Percentiles rank a stretch among this genome's conserved stretches.
phyloP scores from a whole-genome alignment of 106 monocot species.

The Ottelia alismoides region DNA sequence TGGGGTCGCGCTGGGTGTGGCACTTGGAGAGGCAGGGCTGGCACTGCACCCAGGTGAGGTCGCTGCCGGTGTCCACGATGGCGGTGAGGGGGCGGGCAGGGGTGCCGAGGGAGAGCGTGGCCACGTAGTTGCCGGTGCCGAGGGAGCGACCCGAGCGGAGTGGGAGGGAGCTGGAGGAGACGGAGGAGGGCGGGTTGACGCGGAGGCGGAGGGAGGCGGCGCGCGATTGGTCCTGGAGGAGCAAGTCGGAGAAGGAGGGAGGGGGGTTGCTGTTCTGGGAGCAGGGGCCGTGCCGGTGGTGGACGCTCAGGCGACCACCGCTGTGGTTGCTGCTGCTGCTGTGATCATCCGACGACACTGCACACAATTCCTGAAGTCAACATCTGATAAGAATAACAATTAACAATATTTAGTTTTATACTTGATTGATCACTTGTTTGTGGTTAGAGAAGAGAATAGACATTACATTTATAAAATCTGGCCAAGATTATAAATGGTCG shows the following conservation, averaged over 20 bases:
- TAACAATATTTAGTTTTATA: no score
- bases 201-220: background rate
- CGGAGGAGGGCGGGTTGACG: background rate
- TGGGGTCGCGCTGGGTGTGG: conserved; percentile 8
- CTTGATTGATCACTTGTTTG: no score
- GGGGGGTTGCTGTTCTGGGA: background rate
- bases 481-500: no score
- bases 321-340: no score
- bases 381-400: no score
- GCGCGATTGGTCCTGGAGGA: conserved; percentile 4
- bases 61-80: conserved; percentile 18
- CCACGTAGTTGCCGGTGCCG: conserved; percentile 15
- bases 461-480: no score
- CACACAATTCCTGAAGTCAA: background rate
- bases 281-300: conserved; percentile 9
- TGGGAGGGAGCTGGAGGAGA: no score
- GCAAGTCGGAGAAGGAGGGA: background rate
- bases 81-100: conserved; percentile 6
- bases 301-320: background rate
- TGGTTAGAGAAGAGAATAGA: no score
- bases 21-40: conserved; percentile 7
- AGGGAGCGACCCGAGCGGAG: background rate
- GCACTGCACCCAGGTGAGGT: conserved; percentile 20
- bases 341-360: no score
- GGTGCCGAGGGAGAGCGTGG: conserved; percentile 14